These are phyloP conservation scores for Pseudonectria foliicola DNA, from an alignment of 2,329 filamentous ascomycete species.

Conservation along the genomic window DNA sequence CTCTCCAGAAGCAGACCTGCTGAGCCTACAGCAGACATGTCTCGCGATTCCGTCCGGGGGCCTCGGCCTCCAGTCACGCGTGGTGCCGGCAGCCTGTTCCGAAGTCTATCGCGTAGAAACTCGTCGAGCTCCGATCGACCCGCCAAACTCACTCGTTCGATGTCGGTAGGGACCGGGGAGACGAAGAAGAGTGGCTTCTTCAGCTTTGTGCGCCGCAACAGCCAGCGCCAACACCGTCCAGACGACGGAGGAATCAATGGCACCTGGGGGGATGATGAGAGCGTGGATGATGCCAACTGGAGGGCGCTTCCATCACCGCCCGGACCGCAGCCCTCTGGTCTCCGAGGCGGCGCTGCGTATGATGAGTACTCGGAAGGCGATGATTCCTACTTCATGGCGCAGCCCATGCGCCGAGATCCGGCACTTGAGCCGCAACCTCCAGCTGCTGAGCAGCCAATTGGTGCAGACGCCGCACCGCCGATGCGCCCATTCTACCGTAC, in stretches of 20 bases:
- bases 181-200: conserved; percentile 37
- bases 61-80: conserved; percentile 43
- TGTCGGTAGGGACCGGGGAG: conserved; percentile 54
- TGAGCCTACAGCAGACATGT: conserved; percentile 30
- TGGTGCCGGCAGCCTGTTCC: conserved; percentile 36
- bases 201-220: conserved; percentile 34
- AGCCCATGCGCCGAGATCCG: conserved; percentile 25
- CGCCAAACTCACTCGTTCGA: conserved; percentile 44
- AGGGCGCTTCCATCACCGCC: conserved; percentile 12
- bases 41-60: conserved; percentile 31
- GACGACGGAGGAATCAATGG: conserved; percentile 52
- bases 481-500: conserved; percentile 54
- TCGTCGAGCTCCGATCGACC: conserved; percentile 30
- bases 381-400: conserved; percentile 49
- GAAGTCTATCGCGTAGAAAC: conserved; percentile 34
- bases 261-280: conserved; percentile 38
- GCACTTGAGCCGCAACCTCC: conserved; percentile 24
- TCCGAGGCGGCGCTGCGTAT: conserved; percentile 35
- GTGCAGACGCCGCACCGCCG: conserved; percentile 17
- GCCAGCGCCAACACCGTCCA: conserved; percentile 28
- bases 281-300: conserved; percentile 31
- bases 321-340: conserved; percentile 21
- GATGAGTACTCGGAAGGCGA: conserved; percentile 49
- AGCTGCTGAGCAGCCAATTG: conserved; percentile 18
- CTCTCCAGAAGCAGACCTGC: conserved; percentile 30